Base-by-base conservation (phyloP, 768 basidiomycete species). In the Lentinula sp. region DNA sequence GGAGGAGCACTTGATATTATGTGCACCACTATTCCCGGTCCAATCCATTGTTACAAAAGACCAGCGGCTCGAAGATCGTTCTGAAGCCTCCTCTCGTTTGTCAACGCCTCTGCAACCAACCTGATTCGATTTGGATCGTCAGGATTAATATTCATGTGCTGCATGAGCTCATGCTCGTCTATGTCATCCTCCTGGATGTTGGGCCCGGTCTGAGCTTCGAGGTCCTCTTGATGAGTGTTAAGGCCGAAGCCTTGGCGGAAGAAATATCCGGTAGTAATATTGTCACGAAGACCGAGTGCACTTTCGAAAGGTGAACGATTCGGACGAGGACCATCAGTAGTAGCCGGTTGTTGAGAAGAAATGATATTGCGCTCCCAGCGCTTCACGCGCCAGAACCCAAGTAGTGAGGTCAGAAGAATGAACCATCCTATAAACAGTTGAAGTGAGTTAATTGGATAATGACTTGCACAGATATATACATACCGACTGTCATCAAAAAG, bases 301-400 rank as follows among this genome's bases (percentile, higher is more conserved):
- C 69, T 69, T 46, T 80, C 79, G 53, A 82, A 66, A 31, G 32
- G 62, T 52, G 63, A 64, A 68, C 18, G 64, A 65, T 61, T 61
- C 61, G 1, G 58, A 46, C 49, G 68, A 65, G 60, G 65, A 40
- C 61, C 63, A 61, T 68, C 43, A 57, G 62, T 28, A 59, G 61
- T 42, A 66, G 43, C 61, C 68, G 57, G 46, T 68, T 59, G 56
- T 70, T 71, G 82, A 5, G 88, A 84, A 8, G 82, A 78, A 23
- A 90, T 76, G 60, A 94, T 87, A 15, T 87, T 84, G 61, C 82
- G 79, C 70, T 94, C 92, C 91, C 91, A 94, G 52, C 90, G 85
- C 70, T 93, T 94, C 61, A 93, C 89, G 40, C 92, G 85, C 88
- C 89, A 93, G 74, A 86, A 97, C 28, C 91, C 87, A 45, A 96